Evolutionary conservation across 495 filamentous ascomycete species (phyloP), one percentile per base, ranked within the genome.

Genomic region (Chaetomidium leptoderma): DNA sequence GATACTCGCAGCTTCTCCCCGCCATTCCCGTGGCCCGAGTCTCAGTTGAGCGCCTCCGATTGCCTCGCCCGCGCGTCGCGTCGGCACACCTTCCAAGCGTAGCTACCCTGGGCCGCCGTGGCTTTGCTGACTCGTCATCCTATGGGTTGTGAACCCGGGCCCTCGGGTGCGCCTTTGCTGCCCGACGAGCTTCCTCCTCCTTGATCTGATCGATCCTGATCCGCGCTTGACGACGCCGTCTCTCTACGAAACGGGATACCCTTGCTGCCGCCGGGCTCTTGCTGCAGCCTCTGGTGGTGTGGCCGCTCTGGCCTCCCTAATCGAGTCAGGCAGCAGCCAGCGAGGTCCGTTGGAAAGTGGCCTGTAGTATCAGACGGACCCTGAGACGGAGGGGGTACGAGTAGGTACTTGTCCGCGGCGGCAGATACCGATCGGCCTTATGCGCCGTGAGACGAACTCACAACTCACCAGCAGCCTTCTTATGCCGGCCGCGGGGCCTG

Each of bases 341-440:
- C 30, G 33, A 35, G 24, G 14, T 5, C 39, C 47, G 46, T 47
- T 23, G 33, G n/a, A n/a, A 43, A 51, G 43, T 19, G 13, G 46
- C 27, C 35, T 21, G 53, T 42, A 57, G 51, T 29, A 24, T 29
- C 37, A 16, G 33, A 30, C 32, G 32, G 45, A 26, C 30, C 11
- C 60, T 10, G 51, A 53, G 59, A 60, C 63, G 55, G 29, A 13
- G 37, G 39, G n/a, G 58, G 63, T 66, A 68, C 66, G 53, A 53
- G 33, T 24, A 55, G 54, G 53, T 66, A 68, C 66, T 50, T 64
- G 30, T n/a, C 40, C 19, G 29, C 29, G 21, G 49, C 52, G 40
- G 42, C 37, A 51, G 55, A 61, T 68, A 68, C 63, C 29, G 45
- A 44, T 57, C 51, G 50, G 23, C 55, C 36, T 26, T 23, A 21